Percentiles rank a stretch among this genome's conserved stretches.
phyloP scores from a whole-genome alignment of 2,329 filamentous ascomycete species.

The Aspergillus awamori region DNA sequence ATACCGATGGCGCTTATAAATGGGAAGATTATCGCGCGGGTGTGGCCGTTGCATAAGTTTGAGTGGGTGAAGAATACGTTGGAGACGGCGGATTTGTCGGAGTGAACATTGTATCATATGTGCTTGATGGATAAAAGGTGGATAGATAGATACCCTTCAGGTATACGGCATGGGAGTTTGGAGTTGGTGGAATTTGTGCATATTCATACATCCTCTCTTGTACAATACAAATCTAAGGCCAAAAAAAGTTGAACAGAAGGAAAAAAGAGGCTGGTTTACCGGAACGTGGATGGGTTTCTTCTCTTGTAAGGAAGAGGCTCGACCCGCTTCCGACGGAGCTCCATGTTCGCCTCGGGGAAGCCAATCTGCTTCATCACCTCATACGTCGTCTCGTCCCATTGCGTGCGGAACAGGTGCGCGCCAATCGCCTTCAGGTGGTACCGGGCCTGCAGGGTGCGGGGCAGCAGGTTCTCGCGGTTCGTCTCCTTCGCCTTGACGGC shows the following conservation, averaged over 20 bases:
- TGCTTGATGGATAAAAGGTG: neutral
- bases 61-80: slow-evolving; percentile 43
- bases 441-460: slow-evolving; percentile 74
- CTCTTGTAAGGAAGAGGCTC: slow-evolving; percentile 68
- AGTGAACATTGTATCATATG: slow-evolving; percentile 5
- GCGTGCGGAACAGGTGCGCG: slow-evolving; percentile 81
- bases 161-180: slow-evolving; percentile 30
- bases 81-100: slow-evolving; percentile 33
- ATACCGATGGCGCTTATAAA: slow-evolving; percentile 81
- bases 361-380: slow-evolving; percentile 81
- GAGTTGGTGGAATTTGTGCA: slow-evolving; percentile 35
- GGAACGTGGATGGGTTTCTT: slow-evolving; percentile 53
- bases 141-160: too few relatives aligned
- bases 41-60: slow-evolving; percentile 41
- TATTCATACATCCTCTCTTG: slow-evolving; percentile 49
- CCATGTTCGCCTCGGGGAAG: slow-evolving; percentile 75
- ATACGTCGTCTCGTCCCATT: slow-evolving; percentile 88
- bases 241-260: slow-evolving; percentile 24
- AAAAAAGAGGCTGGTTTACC: slow-evolving; percentile 32
- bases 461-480: slow-evolving; percentile 69
- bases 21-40: slow-evolving; percentile 72
- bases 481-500: slow-evolving; percentile 56
- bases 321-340: slow-evolving; percentile 80
- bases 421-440: slow-evolving; percentile 73
- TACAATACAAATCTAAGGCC: slow-evolving; percentile 44